A percentile compares a stretch with the other conserved stretches of the same genome.
These are phyloP conservation scores for Amaranthus tricolor DNA, from an alignment of 179 eudicot genomes.

Conservation along the genomic window DNA sequence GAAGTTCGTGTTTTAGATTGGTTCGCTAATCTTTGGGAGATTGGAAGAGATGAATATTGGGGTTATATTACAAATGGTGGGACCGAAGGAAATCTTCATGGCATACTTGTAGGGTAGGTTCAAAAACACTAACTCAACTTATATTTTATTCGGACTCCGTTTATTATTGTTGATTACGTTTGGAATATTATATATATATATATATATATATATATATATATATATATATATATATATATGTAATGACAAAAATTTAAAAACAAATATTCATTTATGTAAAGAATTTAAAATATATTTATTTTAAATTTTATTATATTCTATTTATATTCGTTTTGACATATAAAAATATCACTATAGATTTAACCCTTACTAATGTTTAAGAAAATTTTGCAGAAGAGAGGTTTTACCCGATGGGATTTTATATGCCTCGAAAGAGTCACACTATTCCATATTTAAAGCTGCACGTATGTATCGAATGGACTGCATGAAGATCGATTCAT, in stretches of 20 bases:
- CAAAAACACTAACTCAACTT: neutral
- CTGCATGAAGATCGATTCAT: too few species aligned
- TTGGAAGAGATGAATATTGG: constrained; percentile 60
- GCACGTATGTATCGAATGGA: too few species aligned
- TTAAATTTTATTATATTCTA: neutral
- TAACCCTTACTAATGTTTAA: too few species aligned
- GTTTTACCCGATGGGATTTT: constrained; percentile 67
- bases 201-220: too few species aligned
- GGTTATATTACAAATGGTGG: constrained; percentile 76
- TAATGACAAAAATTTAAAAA: too few species aligned
- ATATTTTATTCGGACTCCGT: neutral
- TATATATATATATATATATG: too few species aligned
- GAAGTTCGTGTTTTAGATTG: constrained; percentile 77
- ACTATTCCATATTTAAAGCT: constrained; percentile 24
- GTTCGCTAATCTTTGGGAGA: constrained; percentile 73
- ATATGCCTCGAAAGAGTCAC: constrained; percentile 60
- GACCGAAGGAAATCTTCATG: constrained; percentile 75
- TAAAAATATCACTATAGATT: neutral
- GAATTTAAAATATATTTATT: too few species aligned
- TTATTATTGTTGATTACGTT: neutral
- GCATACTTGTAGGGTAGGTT: constrained; percentile 63
- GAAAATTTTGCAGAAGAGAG: constrained; percentile 40
- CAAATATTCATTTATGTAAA: too few species aligned
- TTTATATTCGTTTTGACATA: neutral
- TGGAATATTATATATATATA: neutral